phyloP scores from a whole-genome alignment of 768 basidiomycete genomes.

The Pulveroboletus sp. region DNA sequence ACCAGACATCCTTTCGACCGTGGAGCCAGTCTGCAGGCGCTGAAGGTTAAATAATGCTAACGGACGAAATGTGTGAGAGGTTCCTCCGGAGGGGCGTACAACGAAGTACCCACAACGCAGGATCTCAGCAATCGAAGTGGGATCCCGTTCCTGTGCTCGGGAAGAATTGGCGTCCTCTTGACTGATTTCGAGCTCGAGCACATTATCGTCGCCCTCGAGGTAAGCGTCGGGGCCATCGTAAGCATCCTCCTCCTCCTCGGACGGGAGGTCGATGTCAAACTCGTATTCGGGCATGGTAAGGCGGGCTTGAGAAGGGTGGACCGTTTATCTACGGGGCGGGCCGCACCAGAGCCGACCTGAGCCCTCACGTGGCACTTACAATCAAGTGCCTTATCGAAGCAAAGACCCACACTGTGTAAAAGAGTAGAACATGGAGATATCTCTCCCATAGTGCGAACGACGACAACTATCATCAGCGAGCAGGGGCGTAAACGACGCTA shows the following conservation, averaged over 20 bases:
- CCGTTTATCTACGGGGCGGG: not conserved
- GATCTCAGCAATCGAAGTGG: conserved; percentile 24
- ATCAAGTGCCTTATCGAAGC: not conserved
- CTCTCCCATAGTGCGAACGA: too few relatives aligned
- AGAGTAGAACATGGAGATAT: not conserved
- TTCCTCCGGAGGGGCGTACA: not conserved
- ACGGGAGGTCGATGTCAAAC: conserved; percentile 14
- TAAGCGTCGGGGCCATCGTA: conserved; percentile 35
- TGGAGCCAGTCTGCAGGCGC: conserved; percentile 14
- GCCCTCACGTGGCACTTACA: conserved; percentile 1
- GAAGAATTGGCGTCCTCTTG: conserved; percentile 21
- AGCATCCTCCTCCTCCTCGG: conserved; percentile 33
- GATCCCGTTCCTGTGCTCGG: not conserved
- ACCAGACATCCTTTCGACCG: conserved; percentile 7
- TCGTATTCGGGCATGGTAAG: conserved; percentile 20
- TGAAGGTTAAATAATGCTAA: conserved; percentile 30
- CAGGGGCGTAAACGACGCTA: too few relatives aligned
- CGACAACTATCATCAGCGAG: too few relatives aligned
- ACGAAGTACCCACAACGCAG: conserved; percentile 25
- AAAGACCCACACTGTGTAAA: too few relatives aligned
- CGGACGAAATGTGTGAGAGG: conserved; percentile 2
- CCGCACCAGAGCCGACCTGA: not conserved
- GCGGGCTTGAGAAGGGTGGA: not conserved
- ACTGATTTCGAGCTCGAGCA: conserved; percentile 32
- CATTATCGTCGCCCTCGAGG: conserved; percentile 33